Conservation (phyloP, 1,284 basidiomycete genomes). For the Thecaphora frezii region DNA sequence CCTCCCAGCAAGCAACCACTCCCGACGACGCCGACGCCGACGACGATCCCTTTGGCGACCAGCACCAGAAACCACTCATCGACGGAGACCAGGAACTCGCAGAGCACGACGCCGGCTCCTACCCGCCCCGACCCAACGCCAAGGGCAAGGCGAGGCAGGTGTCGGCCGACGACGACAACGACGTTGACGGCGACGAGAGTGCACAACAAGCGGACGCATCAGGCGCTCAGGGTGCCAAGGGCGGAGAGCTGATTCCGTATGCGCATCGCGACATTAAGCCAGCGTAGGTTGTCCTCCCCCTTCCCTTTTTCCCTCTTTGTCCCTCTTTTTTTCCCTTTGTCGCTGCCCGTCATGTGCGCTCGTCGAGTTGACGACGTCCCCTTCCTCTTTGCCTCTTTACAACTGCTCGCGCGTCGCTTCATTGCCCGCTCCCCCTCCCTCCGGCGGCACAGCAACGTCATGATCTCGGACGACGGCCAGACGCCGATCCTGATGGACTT, state of each 20-base stretch:
- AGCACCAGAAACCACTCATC: constrained; percentile 60
- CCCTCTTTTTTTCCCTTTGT: no score
- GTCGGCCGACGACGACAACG: constrained; percentile 27
- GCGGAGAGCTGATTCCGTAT: constrained; percentile 69
- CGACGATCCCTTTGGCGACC: constrained; percentile 38
- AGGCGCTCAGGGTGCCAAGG: no score
- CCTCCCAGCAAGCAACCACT: constrained; percentile 17
- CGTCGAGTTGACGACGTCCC: not conserved
- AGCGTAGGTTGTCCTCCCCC: constrained; percentile 66
- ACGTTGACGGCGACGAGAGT: constrained; percentile 62
- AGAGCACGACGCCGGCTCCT: constrained; percentile 59
- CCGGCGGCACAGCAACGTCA: constrained; percentile 71
- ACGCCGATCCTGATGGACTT: constrained; percentile 92
- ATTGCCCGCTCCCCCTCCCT: no score
- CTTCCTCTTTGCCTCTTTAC: not conserved
- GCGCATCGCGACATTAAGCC: constrained; percentile 97
- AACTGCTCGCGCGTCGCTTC: no score
- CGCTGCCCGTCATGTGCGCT: not conserved
- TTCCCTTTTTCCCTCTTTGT: not conserved
- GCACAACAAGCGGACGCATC: no score
- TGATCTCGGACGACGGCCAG: constrained; percentile 84
- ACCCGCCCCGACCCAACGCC: constrained; percentile 36
- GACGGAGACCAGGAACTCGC: constrained; percentile 60
- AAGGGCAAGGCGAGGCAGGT: constrained; percentile 24
- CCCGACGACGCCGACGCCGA: constrained; percentile 5